Base-by-base conservation (phyloP, 225 moss, liverwort and hornwort species). In the Antitrichia curtipendula region DNA sequence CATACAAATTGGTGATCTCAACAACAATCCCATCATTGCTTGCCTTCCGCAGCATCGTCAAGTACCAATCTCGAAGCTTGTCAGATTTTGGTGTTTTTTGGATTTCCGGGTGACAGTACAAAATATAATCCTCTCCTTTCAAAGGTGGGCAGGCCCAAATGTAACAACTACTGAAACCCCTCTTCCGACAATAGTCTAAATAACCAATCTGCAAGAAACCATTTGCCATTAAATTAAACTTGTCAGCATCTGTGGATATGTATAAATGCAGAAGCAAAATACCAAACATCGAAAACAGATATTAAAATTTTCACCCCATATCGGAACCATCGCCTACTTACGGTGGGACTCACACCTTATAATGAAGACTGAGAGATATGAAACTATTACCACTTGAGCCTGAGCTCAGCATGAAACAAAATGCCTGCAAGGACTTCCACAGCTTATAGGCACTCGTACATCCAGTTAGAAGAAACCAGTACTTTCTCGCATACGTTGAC, bases 131-230 rank as follows among this genome's bases (percentile, higher is more conserved):
- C 90, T 98, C 98, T 66, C 98, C 98, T 90, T 98, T 98, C 78
- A 98, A 89, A 88, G 98, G 98, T 75, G 98, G 98, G 87, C 98
- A 98, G 77, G 98, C 98, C 98, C 98, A 98, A 73, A 98, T 98
- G 64, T 98, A 98, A 88, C 98, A 98, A 93, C 98, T 98, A 85
- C 97, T 97, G 86, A 98, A 98, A 81, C 98, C 98, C 53, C 98
- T 95, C 88, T 81, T 94, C 84, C 97, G 96, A 89, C 96, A 98
- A 40, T 97, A 97, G 78, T 98, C 97, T 75, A 98, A 91, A 88
- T 98, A 98, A 45, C 95, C 98, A 92, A 98, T 98, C 98, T 98
- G 95, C 87, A 87, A 41, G 60, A 85, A 32, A 71, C 6, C 65
- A 59, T 36, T 85, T 41, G 49, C n/a, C 71, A 90, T 36, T 29